Conservation (phyloP, 2,329 filamentous ascomycete species). For the Phyllosticta paracitricarpa region DNA sequence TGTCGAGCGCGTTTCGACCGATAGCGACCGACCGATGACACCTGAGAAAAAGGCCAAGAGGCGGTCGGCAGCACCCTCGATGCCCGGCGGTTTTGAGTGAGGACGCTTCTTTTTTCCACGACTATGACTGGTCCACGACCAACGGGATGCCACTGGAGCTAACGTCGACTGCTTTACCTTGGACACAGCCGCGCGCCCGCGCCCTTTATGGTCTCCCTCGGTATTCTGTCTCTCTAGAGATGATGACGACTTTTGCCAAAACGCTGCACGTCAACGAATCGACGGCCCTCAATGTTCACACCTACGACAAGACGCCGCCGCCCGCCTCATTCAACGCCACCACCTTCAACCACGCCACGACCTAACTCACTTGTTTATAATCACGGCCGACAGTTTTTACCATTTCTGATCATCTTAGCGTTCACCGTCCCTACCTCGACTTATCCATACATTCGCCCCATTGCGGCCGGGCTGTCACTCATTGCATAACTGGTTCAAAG, state of each 20-base stretch:
- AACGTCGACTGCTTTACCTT: not conserved
- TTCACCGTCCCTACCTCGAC: not conserved
- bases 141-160: not conserved
- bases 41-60: not conserved
- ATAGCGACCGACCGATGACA: conserved; percentile 4
- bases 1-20: not conserved
- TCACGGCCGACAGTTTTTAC: not conserved
- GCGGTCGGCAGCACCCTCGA: not conserved
- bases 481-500: not conserved
- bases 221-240: conserved; percentile 5
- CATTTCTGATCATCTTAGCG: not conserved
- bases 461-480: not conserved
- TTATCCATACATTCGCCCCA: not conserved
- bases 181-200: conserved; percentile 6
- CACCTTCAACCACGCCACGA: not conserved
- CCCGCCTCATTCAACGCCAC: not conserved
- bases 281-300: not conserved
- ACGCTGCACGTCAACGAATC: not conserved
- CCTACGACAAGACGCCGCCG: not conserved
- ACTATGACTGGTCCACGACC: not conserved
- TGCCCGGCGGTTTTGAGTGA: conserved; percentile 11
- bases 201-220: conserved; percentile 5
- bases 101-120: not conserved
- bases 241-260: not conserved
- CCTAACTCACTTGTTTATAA: not conserved